A percentile compares a stretch with the other conserved stretches of the same genome.
phyloP scores from a whole-genome alignment of 1,139 yeast species.

The Magnusiomyces tetraspermus region DNA sequence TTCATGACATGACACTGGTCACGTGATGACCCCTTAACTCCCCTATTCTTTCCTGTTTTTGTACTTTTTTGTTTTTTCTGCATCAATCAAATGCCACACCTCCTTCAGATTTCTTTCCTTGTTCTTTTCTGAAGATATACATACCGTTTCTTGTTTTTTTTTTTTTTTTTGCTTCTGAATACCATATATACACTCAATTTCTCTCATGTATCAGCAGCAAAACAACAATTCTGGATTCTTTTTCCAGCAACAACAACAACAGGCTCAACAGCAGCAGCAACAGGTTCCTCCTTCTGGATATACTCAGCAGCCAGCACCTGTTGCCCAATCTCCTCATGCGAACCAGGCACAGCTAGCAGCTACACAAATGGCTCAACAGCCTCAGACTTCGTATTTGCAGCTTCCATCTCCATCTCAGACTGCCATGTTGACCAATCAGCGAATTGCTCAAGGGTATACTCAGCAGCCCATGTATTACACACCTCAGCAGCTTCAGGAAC shows the following conservation, averaged over 20 bases:
- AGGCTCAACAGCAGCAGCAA: no score
- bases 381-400: slow-evolving; percentile 22
- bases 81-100: not conserved
- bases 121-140: no score
- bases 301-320: slow-evolving; percentile 7
- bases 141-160: no score
- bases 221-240: slow-evolving; percentile 21
- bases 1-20: no score
- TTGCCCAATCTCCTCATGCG: slow-evolving; percentile 6
- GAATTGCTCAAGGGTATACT: slow-evolving; percentile 17
- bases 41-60: not conserved
- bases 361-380: not conserved
- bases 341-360: slow-evolving; percentile 1
- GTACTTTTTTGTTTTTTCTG: no score
- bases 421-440: slow-evolving; percentile 20
- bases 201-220: slow-evolving; percentile 10
- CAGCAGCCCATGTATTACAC: slow-evolving; percentile 16
- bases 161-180: no score
- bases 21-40: not conserved
- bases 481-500: slow-evolving; percentile 16
- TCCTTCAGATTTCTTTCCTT: not conserved
- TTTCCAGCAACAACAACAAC: slow-evolving; percentile 19
- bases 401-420: slow-evolving; percentile 25
- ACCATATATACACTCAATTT: no score
- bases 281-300: slow-evolving; percentile 1